phyloP scores from a whole-genome alignment of 495 filamentous ascomycete genomes.

The Xylaria venustula region DNA sequence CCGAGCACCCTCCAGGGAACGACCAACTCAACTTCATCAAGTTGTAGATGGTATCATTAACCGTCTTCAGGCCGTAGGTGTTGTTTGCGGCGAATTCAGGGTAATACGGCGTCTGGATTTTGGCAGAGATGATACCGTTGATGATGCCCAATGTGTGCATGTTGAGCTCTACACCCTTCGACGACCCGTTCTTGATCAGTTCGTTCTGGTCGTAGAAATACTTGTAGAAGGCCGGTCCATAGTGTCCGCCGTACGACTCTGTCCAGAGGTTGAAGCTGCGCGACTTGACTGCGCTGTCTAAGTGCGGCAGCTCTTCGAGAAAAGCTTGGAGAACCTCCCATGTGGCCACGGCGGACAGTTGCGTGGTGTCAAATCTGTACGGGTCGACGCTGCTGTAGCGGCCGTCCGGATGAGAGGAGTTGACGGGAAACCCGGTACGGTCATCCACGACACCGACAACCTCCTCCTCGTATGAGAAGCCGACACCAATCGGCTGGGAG shows the following conservation, averaged over 20 bases:
- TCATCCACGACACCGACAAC: constrained; percentile 27
- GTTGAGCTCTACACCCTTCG: constrained; percentile 48
- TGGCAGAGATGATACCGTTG: constrained; percentile 71
- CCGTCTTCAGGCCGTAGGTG: constrained; percentile 66
- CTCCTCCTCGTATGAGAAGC: constrained; percentile 53
- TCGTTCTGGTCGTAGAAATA: constrained; percentile 59
- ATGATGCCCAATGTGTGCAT: constrained; percentile 56
- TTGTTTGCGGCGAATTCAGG: constrained; percentile 68
- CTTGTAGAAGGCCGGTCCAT: constrained; percentile 52
- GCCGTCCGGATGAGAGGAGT: constrained; percentile 24
- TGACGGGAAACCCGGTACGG: constrained; percentile 21
- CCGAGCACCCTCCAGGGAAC: constrained; percentile 42
- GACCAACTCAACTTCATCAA: constrained; percentile 45
- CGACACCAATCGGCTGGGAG: constrained; percentile 61
- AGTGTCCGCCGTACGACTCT: constrained; percentile 55
- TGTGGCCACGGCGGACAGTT: constrained; percentile 45
- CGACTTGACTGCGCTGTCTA: constrained; percentile 37
- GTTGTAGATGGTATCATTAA: constrained; percentile 46
- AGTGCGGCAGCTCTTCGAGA: constrained; percentile 27
- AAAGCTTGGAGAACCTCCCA: constrained; percentile 48
- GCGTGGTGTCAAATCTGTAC: constrained; percentile 40
- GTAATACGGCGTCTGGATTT: constrained; percentile 64
- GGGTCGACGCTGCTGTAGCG: constrained; percentile 31
- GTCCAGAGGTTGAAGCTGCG: constrained; percentile 58
- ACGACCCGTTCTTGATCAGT: constrained; percentile 41